A percentile compares a stretch with the other conserved stretches of the same genome.
Conservation (phyloP, 192 early-diverging fungal genomes). For the Umbelopsis isabellina region DNA sequence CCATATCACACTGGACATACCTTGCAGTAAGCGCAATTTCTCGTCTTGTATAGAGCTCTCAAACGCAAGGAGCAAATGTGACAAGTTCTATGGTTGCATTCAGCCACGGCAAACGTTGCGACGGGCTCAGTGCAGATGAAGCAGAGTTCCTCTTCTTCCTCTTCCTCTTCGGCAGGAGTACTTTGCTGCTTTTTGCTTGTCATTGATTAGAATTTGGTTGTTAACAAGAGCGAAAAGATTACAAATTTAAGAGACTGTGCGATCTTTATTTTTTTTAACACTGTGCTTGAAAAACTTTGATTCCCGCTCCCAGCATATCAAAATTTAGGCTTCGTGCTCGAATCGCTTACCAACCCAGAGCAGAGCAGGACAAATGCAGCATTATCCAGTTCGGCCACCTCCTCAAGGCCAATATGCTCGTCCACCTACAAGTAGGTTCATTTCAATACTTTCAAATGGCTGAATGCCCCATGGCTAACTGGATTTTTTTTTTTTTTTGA, state of each 20-base stretch:
- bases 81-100: slow-evolving; percentile 94
- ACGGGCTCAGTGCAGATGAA: slow-evolving; percentile 91
- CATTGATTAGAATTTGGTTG: not conserved
- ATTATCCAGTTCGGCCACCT: not conserved
- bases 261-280: slow-evolving; percentile 1
- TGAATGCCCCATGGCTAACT: no score
- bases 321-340: not conserved
- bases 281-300: not conserved
- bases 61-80: slow-evolving; percentile 91
- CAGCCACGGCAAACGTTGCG: slow-evolving; percentile 77
- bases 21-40: slow-evolving; percentile 91
- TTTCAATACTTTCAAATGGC: no score
- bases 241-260: not conserved
- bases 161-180: slow-evolving; percentile 39
- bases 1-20: slow-evolving; percentile 38
- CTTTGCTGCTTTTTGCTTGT: slow-evolving; percentile 9
- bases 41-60: slow-evolving; percentile 85
- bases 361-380: not conserved
- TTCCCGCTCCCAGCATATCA: not conserved
- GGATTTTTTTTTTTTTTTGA: no score
- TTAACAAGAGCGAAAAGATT: not conserved
- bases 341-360: not conserved
- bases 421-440: not conserved
- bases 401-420: not conserved
- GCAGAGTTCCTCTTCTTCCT: slow-evolving; percentile 57